Percentiles rank a stretch among this genome's conserved stretches.
Evolutionary conservation across 2,329 filamentous ascomycete genomes (phyloP).

Genomic region (Clarireedia homoeocarpa): DNA sequence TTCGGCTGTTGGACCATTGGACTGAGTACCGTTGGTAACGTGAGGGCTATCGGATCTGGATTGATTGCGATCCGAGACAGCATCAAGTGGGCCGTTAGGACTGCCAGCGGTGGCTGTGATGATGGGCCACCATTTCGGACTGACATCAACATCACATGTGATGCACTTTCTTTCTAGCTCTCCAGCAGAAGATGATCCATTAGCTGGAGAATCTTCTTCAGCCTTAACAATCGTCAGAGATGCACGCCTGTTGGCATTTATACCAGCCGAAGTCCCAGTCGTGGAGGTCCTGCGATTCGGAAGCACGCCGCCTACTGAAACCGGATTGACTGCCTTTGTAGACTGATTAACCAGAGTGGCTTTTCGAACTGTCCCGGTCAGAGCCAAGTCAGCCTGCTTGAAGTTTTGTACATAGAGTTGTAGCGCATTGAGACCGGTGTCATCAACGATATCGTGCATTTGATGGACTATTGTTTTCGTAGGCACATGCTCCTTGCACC

Average conservation of each 20-base stretch:
- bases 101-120: neutral
- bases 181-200: neutral
- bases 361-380: constrained; percentile 90
- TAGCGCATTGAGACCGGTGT: constrained; percentile 67
- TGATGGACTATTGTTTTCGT: constrained; percentile 66
- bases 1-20: constrained; percentile 11
- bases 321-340: constrained; percentile 26
- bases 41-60: neutral
- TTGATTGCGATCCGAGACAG: neutral
- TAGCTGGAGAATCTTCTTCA: constrained; percentile 18
- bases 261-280: constrained; percentile 32
- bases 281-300: constrained; percentile 50
- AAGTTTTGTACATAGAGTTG: constrained; percentile 83
- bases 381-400: constrained; percentile 85
- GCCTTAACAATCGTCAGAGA: constrained; percentile 23
- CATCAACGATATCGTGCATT: constrained; percentile 68
- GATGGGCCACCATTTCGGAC: constrained; percentile 60
- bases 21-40: constrained; percentile 12
- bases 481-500: constrained; percentile 83
- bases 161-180: constrained; percentile 47
- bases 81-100: neutral
- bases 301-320: constrained; percentile 22
- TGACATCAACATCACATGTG: constrained; percentile 61
- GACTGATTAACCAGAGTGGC: constrained; percentile 53
- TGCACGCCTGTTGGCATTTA: constrained; percentile 15